Conservation (phyloP, 768 basidiomycete species). For the Mycena olivaceomarginata region DNA sequence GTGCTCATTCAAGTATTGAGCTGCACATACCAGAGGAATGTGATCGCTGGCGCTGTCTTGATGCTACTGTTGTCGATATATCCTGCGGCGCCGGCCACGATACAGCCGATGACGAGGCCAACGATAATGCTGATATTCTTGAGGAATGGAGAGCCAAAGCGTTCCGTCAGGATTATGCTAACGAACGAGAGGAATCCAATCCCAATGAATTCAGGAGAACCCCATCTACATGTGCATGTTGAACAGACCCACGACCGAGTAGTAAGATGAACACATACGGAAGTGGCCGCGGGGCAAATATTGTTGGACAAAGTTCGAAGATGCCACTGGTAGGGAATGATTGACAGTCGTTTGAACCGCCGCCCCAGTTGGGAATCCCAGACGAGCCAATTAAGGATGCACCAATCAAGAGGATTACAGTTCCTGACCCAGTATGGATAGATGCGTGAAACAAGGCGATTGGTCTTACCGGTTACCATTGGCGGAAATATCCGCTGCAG, state of each 20-base stretch:
- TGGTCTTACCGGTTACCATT: slow-evolving; percentile 78
- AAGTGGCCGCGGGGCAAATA: slow-evolving; percentile 80
- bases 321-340: slow-evolving; percentile 77
- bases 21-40: slow-evolving; percentile 82
- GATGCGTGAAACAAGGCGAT: too few species aligned
- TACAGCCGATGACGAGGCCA: slow-evolving; percentile 85
- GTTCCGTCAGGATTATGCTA: slow-evolving; percentile 85
- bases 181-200: slow-evolving; percentile 91
- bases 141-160: slow-evolving; percentile 91
- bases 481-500: slow-evolving; percentile 86
- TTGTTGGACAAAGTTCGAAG: slow-evolving; percentile 84
- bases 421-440: slow-evolving; percentile 62
- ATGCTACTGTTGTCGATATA: slow-evolving; percentile 74
- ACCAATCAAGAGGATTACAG: slow-evolving; percentile 88
- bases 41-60: slow-evolving; percentile 51
- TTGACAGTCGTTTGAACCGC: slow-evolving; percentile 86
- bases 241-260: not conserved
- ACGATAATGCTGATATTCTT: slow-evolving; percentile 88
- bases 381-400: slow-evolving; percentile 82
- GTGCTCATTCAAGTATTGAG: slow-evolving; percentile 68
- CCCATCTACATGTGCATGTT: slow-evolving; percentile 73
- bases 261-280: slow-evolving; percentile 48
- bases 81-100: slow-evolving; percentile 86
- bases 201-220: slow-evolving; percentile 89
- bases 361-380: slow-evolving; percentile 89